These are phyloP conservation scores for Tolypocladium guangdongense DNA, from an alignment of 2,329 filamentous ascomycete species.

Conservation along the genomic window DNA sequence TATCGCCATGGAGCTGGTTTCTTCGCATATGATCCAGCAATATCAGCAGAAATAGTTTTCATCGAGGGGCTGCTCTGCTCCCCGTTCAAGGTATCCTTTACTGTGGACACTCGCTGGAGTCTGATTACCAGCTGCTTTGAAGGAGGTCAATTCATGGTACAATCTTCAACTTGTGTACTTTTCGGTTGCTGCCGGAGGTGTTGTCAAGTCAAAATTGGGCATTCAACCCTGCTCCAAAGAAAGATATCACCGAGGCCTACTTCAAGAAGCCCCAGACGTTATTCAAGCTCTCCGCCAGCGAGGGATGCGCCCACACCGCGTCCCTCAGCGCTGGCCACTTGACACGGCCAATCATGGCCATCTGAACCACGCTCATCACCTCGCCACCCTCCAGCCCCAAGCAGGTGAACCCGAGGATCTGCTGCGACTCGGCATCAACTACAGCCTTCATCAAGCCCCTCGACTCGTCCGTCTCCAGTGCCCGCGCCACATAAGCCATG, in stretches of 20 bases:
- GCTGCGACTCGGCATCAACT: slow-evolving; percentile 33
- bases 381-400: slow-evolving; percentile 40
- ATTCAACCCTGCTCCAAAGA: background rate
- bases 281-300: slow-evolving; percentile 38
- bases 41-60: too few relatives aligned
- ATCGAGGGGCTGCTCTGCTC: too few relatives aligned
- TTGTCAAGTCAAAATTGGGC: background rate
- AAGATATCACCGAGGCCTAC: slow-evolving; percentile 5
- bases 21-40: too few relatives aligned
- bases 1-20: too few relatives aligned
- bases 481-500: slow-evolving; percentile 38
- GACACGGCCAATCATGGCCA: slow-evolving; percentile 37
- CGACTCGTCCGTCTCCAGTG: slow-evolving; percentile 39
- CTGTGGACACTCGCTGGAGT: too few relatives aligned
- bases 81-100: too few relatives aligned
- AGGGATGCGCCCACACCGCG: slow-evolving; percentile 39
- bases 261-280: slow-evolving; percentile 35
- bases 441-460: slow-evolving; percentile 41
- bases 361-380: slow-evolving; percentile 41
- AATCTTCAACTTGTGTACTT: too few relatives aligned
- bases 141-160: too few relatives aligned
- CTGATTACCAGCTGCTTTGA: too few relatives aligned
- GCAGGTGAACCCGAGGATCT: slow-evolving; percentile 42
- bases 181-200: background rate
- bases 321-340: slow-evolving; percentile 33